Percentiles rank a stretch among this genome's conserved stretches.
Conservation (phyloP, 306 rosid genomes). For the Begonia fuchsioides region DNA sequence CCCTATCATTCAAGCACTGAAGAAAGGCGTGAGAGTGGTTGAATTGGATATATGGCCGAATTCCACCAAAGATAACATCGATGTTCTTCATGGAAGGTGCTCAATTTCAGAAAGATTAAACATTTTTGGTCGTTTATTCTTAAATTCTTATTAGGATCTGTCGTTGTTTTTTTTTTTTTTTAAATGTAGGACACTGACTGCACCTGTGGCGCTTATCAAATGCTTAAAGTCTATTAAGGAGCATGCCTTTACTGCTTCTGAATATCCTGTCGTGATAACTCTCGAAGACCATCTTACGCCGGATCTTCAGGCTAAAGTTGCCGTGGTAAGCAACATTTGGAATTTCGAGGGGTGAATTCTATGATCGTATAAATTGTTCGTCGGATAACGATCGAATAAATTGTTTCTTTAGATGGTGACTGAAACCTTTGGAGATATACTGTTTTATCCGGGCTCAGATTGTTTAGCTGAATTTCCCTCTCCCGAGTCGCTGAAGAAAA, state of each 20-base stretch:
- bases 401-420: constrained; percentile 51
- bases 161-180: too few relatives aligned
- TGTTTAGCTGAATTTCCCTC: constrained; percentile 74
- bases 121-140: not conserved
- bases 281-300: constrained; percentile 92
- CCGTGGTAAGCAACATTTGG: constrained; percentile 35
- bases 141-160: constrained; percentile 1
- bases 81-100: constrained; percentile 95
- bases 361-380: too few relatives aligned
- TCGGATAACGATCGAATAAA: constrained; percentile 7
- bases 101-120: not conserved
- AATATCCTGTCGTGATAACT: constrained; percentile 88
- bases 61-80: constrained; percentile 49
- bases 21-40: constrained; percentile 84
- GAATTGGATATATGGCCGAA: constrained; percentile 97
- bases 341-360: not conserved
- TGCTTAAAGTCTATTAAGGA: constrained; percentile 80
- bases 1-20: constrained; percentile 57
- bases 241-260: constrained; percentile 67
- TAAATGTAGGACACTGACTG: constrained; percentile 60
- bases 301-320: constrained; percentile 90
- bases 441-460: constrained; percentile 62
- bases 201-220: constrained; percentile 81
- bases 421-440: constrained; percentile 56
- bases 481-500: constrained; percentile 68